Evolutionary conservation across 805 yeast genomes (phyloP), one percentile per base, ranked within the genome.

Genomic region (Cyberlindnera subsufficiens): DNA sequence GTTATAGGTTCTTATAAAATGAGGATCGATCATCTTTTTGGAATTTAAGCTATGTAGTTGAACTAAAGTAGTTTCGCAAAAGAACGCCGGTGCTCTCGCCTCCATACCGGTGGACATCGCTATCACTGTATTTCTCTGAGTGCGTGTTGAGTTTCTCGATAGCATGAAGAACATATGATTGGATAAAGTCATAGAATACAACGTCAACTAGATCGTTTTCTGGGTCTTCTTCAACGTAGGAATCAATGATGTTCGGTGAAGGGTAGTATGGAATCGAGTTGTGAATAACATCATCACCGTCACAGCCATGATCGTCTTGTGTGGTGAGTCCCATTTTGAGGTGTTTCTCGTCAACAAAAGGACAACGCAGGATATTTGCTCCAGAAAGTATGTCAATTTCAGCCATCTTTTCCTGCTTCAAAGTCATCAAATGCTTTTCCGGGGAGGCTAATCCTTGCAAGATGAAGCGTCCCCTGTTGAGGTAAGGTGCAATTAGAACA

Each of bases 211-310:
- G 55, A 3, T 58, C 55, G 4, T 30, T 20, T 5, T 61, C 56
- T 2, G 44, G 39, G 11, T 60, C 59, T 9, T 52, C 48, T 10
- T 54, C 58, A 51, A 48, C 47, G 43, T 56, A 62, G 0, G 84
- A 65, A 51, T 77, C 83, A 22, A 91, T 77, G 11, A 86, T 95
- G 54, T 88, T 90, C 9, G 98, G 96, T 3, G 88, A 69, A 7
- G 71, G 74, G 59, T 74, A 82, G 44, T 72, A 66, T 0, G 67
- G 66, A 37, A 83, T 74, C 1, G 86, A 74, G 44, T 65, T 67
- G 64, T 85, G 90, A 43, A 79, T 53, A 32, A 88, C 72, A 67
- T 86, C 98, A 59, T 93, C 99, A 18, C 99, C 99, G 48, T 80
- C 79, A 49, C 69, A 63, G 0, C 97, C 99, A 52, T 74, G 71